Conservation (phyloP, 495 filamentous ascomycete species). For the Aspergillus funiculosus region DNA sequence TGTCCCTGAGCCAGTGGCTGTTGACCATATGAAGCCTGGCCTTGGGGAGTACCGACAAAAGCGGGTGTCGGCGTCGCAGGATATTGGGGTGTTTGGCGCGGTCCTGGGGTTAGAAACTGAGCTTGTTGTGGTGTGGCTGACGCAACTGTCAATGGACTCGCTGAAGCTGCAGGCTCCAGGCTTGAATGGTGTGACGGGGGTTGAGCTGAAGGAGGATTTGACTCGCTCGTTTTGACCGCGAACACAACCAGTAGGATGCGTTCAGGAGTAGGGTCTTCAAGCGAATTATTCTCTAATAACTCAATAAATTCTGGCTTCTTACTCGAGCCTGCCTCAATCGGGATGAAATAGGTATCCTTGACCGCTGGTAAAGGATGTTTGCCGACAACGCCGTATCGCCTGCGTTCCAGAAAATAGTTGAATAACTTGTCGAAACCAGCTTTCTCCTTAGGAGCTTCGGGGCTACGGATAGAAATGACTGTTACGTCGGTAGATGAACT, state of each 20-base stretch:
- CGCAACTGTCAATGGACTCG: slow-evolving; percentile 42
- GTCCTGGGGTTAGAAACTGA: slow-evolving; percentile 28
- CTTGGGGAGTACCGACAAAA: slow-evolving; percentile 15
- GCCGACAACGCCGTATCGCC: slow-evolving; percentile 75
- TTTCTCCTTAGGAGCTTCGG: slow-evolving; percentile 43
- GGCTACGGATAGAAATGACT: slow-evolving; percentile 59
- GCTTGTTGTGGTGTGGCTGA: slow-evolving; percentile 36
- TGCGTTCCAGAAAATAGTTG: slow-evolving; percentile 70
- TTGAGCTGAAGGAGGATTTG: slow-evolving; percentile 40
- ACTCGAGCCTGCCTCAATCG: slow-evolving; percentile 55
- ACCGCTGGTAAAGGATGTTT: slow-evolving; percentile 62
- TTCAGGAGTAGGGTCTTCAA: slow-evolving; percentile 59
- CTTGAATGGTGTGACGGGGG: slow-evolving; percentile 40
- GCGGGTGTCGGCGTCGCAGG: slow-evolving; percentile 25
- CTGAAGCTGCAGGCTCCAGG: slow-evolving; percentile 33
- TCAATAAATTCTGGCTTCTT: slow-evolving; percentile 67
- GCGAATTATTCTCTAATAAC: slow-evolving; percentile 65
- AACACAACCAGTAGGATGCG: slow-evolving; percentile 72
- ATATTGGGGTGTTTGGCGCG: slow-evolving; percentile 21
- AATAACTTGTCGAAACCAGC: slow-evolving; percentile 62
- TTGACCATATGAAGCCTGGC: slow-evolving; percentile 35
- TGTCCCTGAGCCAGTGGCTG: slow-evolving; percentile 19
- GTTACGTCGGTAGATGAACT: slow-evolving; percentile 67
- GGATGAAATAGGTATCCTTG: slow-evolving; percentile 72
- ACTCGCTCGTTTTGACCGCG: slow-evolving; percentile 55